These are phyloP conservation scores for Penicillium sp. DNA, from an alignment of 2,329 filamentous ascomycete species.

Conservation along the genomic window DNA sequence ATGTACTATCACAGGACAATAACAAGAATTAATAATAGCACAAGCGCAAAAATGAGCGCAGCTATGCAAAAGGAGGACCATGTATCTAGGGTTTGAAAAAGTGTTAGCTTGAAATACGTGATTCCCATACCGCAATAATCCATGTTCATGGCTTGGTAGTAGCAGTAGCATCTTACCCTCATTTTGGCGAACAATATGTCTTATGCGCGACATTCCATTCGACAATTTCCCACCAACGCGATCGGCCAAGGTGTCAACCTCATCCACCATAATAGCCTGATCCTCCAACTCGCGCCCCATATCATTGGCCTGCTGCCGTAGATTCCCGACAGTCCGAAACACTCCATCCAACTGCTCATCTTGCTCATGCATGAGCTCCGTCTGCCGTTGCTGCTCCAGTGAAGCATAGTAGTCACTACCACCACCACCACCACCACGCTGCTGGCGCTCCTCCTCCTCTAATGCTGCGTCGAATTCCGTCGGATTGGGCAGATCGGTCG, in stretches of 20 bases:
- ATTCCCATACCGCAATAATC: slow-evolving; percentile 18
- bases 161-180: slow-evolving; percentile 65
- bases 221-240: slow-evolving; percentile 82
- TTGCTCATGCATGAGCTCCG: slow-evolving; percentile 91
- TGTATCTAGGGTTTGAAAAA: slow-evolving; percentile 49
- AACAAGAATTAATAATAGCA: slow-evolving; percentile 80
- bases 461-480: slow-evolving; percentile 54
- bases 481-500: slow-evolving; percentile 57
- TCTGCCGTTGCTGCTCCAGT: slow-evolving; percentile 88
- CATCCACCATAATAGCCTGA: slow-evolving; percentile 83
- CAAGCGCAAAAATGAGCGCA: slow-evolving; percentile 81
- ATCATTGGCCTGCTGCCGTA: slow-evolving; percentile 85
- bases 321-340: slow-evolving; percentile 86
- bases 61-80: slow-evolving; percentile 89
- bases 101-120: slow-evolving; percentile 23
- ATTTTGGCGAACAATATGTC: slow-evolving; percentile 80
- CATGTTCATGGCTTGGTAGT: background rate
- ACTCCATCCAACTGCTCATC: slow-evolving; percentile 91
- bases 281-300: slow-evolving; percentile 98
- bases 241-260: slow-evolving; percentile 81
- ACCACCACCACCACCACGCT: slow-evolving; percentile 43
- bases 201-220: slow-evolving; percentile 82
- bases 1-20: slow-evolving; percentile 56
- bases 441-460: slow-evolving; percentile 39
- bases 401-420: slow-evolving; percentile 68